phyloP scores from a whole-genome alignment of 768 basidiomycete species.

The Rhizopogon vesiculosus region DNA sequence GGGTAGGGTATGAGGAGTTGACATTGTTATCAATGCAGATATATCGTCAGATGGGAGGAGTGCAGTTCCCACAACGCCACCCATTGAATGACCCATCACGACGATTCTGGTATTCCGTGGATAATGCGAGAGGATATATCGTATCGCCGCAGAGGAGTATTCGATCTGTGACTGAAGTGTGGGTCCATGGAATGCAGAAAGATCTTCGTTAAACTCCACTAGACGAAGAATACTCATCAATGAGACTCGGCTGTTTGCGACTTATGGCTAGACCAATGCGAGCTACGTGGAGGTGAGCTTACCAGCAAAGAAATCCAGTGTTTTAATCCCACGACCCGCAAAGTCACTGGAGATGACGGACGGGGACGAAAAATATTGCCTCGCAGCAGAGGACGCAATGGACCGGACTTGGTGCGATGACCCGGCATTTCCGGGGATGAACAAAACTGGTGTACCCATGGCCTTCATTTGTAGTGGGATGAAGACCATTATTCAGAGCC shows the following conservation, averaged over 20 bases:
- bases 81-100: constrained; percentile 95
- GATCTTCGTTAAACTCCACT: constrained; percentile 97
- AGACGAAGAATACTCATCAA: background rate
- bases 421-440: constrained; percentile 97
- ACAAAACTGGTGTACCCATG: constrained; percentile 80
- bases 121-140: constrained; percentile 78
- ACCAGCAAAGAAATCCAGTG: constrained; percentile 88
- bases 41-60: constrained; percentile 66
- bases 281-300: constrained; percentile 17
- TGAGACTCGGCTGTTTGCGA: background rate
- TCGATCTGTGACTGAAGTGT: constrained; percentile 79
- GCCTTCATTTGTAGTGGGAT: constrained; percentile 12
- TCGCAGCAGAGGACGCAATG: constrained; percentile 85
- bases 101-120: constrained; percentile 58
- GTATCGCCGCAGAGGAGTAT: constrained; percentile 68
- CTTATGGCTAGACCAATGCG: background rate
- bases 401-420: constrained; percentile 92
- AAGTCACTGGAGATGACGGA: constrained; percentile 51
- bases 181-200: constrained; percentile 90
- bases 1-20: constrained; percentile 84
- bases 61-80: constrained; percentile 84
- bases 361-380: constrained; percentile 72
- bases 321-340: constrained; percentile 36
- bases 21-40: constrained; percentile 89
- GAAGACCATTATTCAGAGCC: background rate